Evolutionary conservation across 2,329 filamentous ascomycete genomes (phyloP).

Genomic region (Diaporthe helianthi): DNA sequence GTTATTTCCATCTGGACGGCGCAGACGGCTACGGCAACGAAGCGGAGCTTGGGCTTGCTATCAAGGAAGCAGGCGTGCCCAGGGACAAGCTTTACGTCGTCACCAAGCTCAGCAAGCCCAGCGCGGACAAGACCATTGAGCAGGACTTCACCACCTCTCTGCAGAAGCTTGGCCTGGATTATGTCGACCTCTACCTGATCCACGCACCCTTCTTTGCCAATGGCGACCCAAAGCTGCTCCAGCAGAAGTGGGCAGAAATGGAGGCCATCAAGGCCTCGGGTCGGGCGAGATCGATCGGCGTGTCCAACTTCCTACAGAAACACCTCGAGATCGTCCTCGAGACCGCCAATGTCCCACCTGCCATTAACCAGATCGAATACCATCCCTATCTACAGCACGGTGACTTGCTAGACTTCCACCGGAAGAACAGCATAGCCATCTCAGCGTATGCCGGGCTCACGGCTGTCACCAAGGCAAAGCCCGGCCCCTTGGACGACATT

Average conservation of each 20-base stretch:
- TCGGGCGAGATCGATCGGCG: constrained; percentile 73
- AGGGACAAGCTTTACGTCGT: constrained; percentile 74
- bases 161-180: constrained; percentile 70
- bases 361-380: constrained; percentile 82
- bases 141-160: constrained; percentile 67
- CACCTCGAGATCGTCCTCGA: constrained; percentile 63
- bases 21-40: constrained; percentile 76
- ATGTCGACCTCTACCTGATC: constrained; percentile 75
- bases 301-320: constrained; percentile 73
- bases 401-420: constrained; percentile 48
- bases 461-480: constrained; percentile 52
- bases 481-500: constrained; percentile 60
- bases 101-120: constrained; percentile 59
- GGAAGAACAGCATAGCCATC: constrained; percentile 47
- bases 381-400: constrained; percentile 78
- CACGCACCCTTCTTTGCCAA: constrained; percentile 63
- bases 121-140: constrained; percentile 45
- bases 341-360: constrained; percentile 68
- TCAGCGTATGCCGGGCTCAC: constrained; percentile 42
- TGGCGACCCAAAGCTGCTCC: constrained; percentile 57
- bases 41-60: constrained; percentile 73
- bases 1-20: constrained; percentile 63
- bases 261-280: constrained; percentile 73
- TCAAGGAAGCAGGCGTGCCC: constrained; percentile 69
- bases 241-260: constrained; percentile 64